Conservation (phyloP, 129 eudicot genomes). For the Flaveria ramosissima region DNA sequence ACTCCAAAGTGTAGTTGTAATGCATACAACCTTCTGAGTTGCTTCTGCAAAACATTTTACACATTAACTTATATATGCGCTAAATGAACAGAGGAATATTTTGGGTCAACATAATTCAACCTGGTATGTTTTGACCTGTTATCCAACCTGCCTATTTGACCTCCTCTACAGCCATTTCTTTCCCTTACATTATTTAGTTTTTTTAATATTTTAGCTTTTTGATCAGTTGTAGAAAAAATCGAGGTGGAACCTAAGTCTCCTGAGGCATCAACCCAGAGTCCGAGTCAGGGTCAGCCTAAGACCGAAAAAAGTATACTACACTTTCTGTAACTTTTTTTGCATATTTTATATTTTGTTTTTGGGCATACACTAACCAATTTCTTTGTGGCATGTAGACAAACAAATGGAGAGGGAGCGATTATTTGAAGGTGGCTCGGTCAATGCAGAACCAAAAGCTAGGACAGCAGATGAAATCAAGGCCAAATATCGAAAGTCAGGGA, state of each 20-base stretch:
- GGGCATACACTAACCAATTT: slow-evolving; percentile 19
- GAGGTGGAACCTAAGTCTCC: slow-evolving; percentile 59
- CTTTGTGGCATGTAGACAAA: slow-evolving; percentile 49
- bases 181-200: not conserved
- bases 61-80: not conserved
- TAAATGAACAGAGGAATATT: slow-evolving; percentile 1
- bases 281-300: slow-evolving; percentile 18
- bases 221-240: slow-evolving; percentile 59
- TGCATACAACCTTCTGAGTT: slow-evolving; percentile 3
- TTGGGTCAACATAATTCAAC: not conserved
- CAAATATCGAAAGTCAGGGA: slow-evolving; percentile 72
- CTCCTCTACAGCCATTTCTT: not conserved
- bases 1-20: not conserved
- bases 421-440: slow-evolving; percentile 79
- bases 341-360: not conserved
- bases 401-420: slow-evolving; percentile 63
- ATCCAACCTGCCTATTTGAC: not conserved
- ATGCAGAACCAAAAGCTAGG: slow-evolving; percentile 59
- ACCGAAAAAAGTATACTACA: slow-evolving; percentile 46
- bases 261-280: slow-evolving; percentile 37
- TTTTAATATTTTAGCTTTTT: slow-evolving; percentile 20
- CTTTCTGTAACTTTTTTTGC: not conserved
- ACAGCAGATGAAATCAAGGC: slow-evolving; percentile 93
- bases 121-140: not conserved
- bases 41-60: not conserved